Conservation (phyloP, 345 rosid species). For the Citrus maxima region DNA sequence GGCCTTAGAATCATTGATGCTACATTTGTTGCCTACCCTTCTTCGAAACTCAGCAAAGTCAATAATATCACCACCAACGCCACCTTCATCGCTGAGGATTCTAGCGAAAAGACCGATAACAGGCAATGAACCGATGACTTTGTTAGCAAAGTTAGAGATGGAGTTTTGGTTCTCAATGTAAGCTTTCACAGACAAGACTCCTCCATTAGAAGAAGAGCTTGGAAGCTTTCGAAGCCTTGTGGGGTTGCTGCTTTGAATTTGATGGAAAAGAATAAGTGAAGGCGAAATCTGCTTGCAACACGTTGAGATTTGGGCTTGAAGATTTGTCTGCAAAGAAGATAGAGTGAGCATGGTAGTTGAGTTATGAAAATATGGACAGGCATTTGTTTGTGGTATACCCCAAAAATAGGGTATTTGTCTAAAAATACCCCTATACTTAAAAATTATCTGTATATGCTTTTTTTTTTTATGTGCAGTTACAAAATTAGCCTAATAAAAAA, state of each 20-base stretch:
- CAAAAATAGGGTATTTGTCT: too few species aligned
- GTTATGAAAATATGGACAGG: not conserved
- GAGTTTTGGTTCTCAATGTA: slow-evolving; percentile 83
- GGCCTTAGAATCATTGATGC: slow-evolving; percentile 72
- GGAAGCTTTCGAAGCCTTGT: slow-evolving; percentile 14
- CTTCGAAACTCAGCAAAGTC: slow-evolving; percentile 96
- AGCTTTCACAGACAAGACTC: slow-evolving; percentile 44
- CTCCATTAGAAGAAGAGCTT: slow-evolving; percentile 28
- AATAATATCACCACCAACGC: slow-evolving; percentile 75
- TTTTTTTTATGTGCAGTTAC: too few species aligned
- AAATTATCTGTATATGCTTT: too few species aligned
- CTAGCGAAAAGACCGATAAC: slow-evolving; percentile 84
- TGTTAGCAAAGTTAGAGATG: slow-evolving; percentile 63
- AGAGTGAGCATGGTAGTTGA: slow-evolving; percentile 46
- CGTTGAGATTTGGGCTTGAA: slow-evolving; percentile 29
- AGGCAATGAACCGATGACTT: slow-evolving; percentile 84
- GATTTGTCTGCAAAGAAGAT: slow-evolving; percentile 7
- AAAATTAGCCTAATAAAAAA: too few species aligned
- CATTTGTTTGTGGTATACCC: too few species aligned
- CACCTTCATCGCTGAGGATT: slow-evolving; percentile 86
- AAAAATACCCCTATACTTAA: too few species aligned
- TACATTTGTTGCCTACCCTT: slow-evolving; percentile 83
- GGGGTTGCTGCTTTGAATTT: slow-evolving; percentile 16
- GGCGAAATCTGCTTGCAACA: slow-evolving; percentile 56
- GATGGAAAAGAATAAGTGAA: slow-evolving; percentile 42